phyloP scores from a whole-genome alignment of 1,284 basidiomycete species.

The Microbotryum scabiosae region DNA sequence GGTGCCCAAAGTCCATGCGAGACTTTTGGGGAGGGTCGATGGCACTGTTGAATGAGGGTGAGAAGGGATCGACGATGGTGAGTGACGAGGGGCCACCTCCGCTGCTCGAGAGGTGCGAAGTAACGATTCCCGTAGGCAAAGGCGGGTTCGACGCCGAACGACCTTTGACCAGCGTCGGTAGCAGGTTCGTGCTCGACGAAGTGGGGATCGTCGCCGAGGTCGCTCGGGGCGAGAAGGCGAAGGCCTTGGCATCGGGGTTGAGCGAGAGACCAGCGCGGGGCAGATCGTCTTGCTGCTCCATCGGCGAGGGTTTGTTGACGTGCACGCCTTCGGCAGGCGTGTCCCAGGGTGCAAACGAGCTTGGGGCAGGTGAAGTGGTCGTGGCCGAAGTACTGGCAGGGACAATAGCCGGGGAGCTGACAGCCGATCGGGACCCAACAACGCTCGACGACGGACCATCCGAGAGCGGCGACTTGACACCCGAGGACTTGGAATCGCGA shows the following conservation, averaged over 20 bases:
- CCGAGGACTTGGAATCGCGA: too few relatives aligned
- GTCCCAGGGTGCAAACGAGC: constrained; percentile 20
- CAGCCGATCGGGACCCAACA: neutral
- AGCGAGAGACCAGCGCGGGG: constrained; percentile 46
- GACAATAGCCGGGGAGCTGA: neutral
- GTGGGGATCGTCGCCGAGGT: constrained; percentile 7
- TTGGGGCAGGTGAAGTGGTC: constrained; percentile 8
- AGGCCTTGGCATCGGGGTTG: constrained; percentile 76
- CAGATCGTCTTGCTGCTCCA: constrained; percentile 45
- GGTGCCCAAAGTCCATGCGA: constrained; percentile 22
- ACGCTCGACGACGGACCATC: neutral
- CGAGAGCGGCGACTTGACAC: too few relatives aligned
- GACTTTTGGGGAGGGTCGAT: constrained; percentile 25
- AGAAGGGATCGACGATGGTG: constrained; percentile 11
- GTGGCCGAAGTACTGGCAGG: constrained; percentile 6
- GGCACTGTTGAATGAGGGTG: constrained; percentile 16
- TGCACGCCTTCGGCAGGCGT: neutral
- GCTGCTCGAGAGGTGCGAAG: neutral
- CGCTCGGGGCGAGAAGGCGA: constrained; percentile 43
- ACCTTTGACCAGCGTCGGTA: too few relatives aligned
- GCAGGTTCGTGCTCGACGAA: constrained; percentile 3
- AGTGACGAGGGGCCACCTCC: constrained; percentile 1
- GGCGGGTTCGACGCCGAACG: neutral
- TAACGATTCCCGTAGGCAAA: neutral
- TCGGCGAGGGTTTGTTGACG: constrained; percentile 11